A percentile compares a stretch with the other conserved stretches of the same genome.
phyloP scores from a whole-genome alignment of 768 basidiomycete genomes.

The Boletus tylopilopsis region DNA sequence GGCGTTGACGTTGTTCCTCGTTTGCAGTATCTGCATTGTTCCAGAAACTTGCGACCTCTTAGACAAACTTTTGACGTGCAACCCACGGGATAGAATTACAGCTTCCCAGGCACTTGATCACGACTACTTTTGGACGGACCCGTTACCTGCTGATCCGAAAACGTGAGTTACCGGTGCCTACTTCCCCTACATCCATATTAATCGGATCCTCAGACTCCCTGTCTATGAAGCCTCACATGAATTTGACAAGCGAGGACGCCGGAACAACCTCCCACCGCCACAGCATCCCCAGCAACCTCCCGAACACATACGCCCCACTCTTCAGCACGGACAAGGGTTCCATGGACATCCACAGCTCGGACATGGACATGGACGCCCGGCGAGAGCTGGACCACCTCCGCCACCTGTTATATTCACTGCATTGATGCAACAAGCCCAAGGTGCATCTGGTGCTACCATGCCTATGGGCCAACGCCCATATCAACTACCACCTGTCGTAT shows the following conservation, averaged over 20 bases:
- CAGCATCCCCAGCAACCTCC: slow-evolving; percentile 27
- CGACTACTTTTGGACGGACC: slow-evolving; percentile 92
- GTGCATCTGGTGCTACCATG: slow-evolving; percentile 6
- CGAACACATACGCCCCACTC: slow-evolving; percentile 33
- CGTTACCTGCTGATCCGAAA: slow-evolving; percentile 81
- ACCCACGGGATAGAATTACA: slow-evolving; percentile 81
- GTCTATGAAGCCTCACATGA: slow-evolving; percentile 81
- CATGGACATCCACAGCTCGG: slow-evolving; percentile 30
- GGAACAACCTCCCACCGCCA: slow-evolving; percentile 35
- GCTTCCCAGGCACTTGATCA: slow-evolving; percentile 87
- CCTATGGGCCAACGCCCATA: slow-evolving; percentile 11
- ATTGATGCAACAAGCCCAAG: slow-evolving; percentile 27
- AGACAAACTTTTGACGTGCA: slow-evolving; percentile 76
- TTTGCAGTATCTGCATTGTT: slow-evolving; percentile 48
- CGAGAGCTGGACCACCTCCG: slow-evolving; percentile 25
- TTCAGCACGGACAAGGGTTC: slow-evolving; percentile 26
- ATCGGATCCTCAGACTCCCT: slow-evolving; percentile 48
- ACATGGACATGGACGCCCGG: slow-evolving; percentile 29
- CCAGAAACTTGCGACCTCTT: slow-evolving; percentile 76
- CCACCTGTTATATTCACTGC: slow-evolving; percentile 28
- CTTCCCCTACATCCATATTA: background rate
- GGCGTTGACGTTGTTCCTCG: slow-evolving; percentile 5
- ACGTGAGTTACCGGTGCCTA: slow-evolving; percentile 43
- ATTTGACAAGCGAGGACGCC: slow-evolving; percentile 70
- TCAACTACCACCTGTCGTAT: slow-evolving; percentile 9